Evolutionary conservation across 2,329 filamentous ascomycete species (phyloP).

Genomic region (Graphilbum fragrans): DNA sequence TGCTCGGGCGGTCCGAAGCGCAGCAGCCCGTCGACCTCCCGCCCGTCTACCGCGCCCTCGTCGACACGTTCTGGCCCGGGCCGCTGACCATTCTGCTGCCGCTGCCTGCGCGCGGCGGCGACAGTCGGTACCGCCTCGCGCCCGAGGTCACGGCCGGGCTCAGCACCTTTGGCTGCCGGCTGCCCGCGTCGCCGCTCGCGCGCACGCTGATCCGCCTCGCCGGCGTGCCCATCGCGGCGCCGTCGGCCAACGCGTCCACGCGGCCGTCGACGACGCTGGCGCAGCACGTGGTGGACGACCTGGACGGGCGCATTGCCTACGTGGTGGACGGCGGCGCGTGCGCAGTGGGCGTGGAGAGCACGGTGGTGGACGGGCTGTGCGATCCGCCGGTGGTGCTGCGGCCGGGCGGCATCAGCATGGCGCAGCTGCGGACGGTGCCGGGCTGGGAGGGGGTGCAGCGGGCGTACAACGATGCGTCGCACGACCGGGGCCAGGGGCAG

Average conservation of each 20-base stretch:
- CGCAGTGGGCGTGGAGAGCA: slow-evolving; percentile 86
- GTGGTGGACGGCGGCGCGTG: slow-evolving; percentile 86
- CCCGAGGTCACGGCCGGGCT: slow-evolving; percentile 87
- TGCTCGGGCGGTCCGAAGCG: slow-evolving; percentile 32
- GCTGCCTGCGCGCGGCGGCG: slow-evolving; percentile 43
- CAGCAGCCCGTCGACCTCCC: slow-evolving; percentile 42
- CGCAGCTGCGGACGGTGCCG: slow-evolving; percentile 57
- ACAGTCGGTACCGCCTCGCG: slow-evolving; percentile 41
- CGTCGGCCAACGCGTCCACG: slow-evolving; percentile 89
- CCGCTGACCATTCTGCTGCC: slow-evolving; percentile 84
- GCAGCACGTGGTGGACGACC: slow-evolving; percentile 76
- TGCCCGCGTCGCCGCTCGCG: slow-evolving; percentile 78
- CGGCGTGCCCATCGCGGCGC: slow-evolving; percentile 71
- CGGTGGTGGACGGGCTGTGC: slow-evolving; percentile 84
- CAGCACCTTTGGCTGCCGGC: slow-evolving; percentile 74
- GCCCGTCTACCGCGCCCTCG: slow-evolving; percentile 63
- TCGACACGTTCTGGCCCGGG: slow-evolving; percentile 84
- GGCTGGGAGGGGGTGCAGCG: slow-evolving; percentile 74
- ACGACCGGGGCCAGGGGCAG: slow-evolving; percentile 26
- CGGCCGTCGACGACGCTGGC: slow-evolving; percentile 86
- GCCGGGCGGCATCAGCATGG: slow-evolving; percentile 77
- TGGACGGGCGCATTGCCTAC: slow-evolving; percentile 68
- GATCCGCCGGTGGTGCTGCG: slow-evolving; percentile 70
- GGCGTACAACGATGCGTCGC: slow-evolving; percentile 67
- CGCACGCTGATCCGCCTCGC: slow-evolving; percentile 73